These are phyloP conservation scores for Hanseniaspora gamundiae DNA, from an alignment of 1,139 yeast species.

Conservation along the genomic window DNA sequence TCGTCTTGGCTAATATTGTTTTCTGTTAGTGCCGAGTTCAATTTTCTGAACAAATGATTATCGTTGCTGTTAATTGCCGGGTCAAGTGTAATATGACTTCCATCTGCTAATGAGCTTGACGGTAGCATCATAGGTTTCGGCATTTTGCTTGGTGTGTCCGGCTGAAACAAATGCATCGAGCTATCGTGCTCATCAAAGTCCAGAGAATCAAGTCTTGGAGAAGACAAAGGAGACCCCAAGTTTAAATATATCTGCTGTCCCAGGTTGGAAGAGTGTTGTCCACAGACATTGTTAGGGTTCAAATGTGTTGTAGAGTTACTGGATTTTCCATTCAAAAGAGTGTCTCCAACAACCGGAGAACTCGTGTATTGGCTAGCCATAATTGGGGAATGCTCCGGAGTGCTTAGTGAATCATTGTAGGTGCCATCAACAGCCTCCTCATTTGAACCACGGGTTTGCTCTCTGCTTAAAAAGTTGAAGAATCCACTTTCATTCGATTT, in stretches of 20 bases:
- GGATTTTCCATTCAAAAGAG: not conserved
- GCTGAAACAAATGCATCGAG: not conserved
- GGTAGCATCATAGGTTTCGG: not conserved
- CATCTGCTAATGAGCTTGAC: not conserved
- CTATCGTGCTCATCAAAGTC: not conserved
- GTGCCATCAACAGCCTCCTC: not conserved
- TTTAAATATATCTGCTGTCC: conserved; percentile 23
- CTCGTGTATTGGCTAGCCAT: not conserved
- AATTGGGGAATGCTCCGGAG: not conserved
- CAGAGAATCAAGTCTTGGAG: conserved; percentile 13
- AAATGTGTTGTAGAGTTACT: conserved; percentile 1
- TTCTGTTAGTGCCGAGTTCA: not conserved
- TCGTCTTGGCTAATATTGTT: not conserved
- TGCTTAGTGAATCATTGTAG: conserved; percentile 2
- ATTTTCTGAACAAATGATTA: not conserved
- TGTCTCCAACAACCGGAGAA: not conserved
- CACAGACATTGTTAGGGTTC: not conserved
- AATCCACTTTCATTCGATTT: conserved; percentile 7
- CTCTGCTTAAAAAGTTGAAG: conserved; percentile 4
- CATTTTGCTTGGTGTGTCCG: not conserved
- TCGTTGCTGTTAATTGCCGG: not conserved
- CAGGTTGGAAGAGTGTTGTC: conserved; percentile 6
- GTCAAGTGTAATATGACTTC: not conserved
- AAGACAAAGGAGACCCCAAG: conserved; percentile 23
- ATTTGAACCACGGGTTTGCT: not conserved